Conservation (phyloP, 2,329 filamentous ascomycete species). For the Trichophyton mentagrophytes region DNA sequence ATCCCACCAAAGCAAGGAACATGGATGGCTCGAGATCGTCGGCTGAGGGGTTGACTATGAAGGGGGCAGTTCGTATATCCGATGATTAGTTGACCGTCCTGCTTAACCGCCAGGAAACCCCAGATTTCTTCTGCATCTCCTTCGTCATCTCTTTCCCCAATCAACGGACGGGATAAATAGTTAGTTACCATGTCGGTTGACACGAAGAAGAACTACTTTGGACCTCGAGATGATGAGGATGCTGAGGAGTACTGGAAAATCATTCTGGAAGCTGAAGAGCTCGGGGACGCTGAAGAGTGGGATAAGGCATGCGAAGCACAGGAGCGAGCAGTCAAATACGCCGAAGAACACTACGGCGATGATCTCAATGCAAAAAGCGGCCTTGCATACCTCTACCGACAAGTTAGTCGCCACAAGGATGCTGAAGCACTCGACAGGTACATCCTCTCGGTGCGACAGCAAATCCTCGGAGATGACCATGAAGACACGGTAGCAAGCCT, state of each 20-base stretch:
- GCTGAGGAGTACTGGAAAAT: background rate
- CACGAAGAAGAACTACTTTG: background rate
- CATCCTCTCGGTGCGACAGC: constrained; percentile 13
- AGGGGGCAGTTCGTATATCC: background rate
- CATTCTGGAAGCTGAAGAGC: background rate
- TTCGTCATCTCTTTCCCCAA: background rate
- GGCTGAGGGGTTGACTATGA: background rate
- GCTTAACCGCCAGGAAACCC: background rate
- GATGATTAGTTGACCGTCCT: background rate
- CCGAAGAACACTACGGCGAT: background rate
- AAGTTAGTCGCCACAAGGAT: constrained; percentile 12
- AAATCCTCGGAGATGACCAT: constrained; percentile 16
- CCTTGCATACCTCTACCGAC: background rate
- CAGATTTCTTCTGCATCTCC: too few species aligned
- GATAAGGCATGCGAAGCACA: background rate
- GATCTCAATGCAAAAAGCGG: background rate
- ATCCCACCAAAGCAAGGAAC: background rate
- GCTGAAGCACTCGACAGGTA: constrained; percentile 14
- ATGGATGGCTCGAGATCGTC: background rate
- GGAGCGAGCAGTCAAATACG: background rate
- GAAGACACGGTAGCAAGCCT: constrained; percentile 12
- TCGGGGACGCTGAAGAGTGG: background rate
- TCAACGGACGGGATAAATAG: background rate
- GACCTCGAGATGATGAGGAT: background rate
- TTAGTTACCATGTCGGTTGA: background rate